Percentiles rank a stretch among this genome's conserved stretches.
Evolutionary conservation across 768 basidiomycete genomes (phyloP).

Genomic region (Lactarius psammicola): DNA sequence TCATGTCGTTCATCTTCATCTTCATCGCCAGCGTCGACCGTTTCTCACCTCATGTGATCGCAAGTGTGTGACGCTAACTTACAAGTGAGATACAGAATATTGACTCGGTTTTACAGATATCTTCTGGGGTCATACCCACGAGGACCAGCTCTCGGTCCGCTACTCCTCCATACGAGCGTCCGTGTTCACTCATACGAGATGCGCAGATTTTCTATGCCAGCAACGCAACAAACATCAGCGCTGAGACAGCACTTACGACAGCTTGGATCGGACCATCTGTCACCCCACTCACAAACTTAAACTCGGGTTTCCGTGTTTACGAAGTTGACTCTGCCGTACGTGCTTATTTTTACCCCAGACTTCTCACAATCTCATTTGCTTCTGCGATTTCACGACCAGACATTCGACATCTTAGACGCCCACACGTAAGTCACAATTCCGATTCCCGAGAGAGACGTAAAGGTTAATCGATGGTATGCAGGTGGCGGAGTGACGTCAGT

Average conservation of each 20-base stretch:
- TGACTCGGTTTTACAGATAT: slow-evolving; percentile 44
- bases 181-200: neutral
- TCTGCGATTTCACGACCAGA: slow-evolving; percentile 40
- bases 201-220: slow-evolving; percentile 67
- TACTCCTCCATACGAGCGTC: neutral
- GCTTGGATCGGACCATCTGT: slow-evolving; percentile 66
- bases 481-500: slow-evolving; percentile 64
- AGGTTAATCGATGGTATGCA: slow-evolving; percentile 31
- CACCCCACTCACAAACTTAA: slow-evolving; percentile 67
- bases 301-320: slow-evolving; percentile 75
- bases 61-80: slow-evolving; percentile 47
- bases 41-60: slow-evolving; percentile 75
- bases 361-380: neutral
- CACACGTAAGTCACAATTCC: slow-evolving; percentile 54
- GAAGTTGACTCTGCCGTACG: slow-evolving; percentile 68
- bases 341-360: neutral
- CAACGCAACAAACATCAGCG: slow-evolving; percentile 60
- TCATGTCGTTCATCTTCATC: slow-evolving; percentile 6
- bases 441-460: slow-evolving; percentile 3
- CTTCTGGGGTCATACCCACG: slow-evolving; percentile 76
- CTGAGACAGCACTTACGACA: slow-evolving; percentile 52
- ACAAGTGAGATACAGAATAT: slow-evolving; percentile 1
- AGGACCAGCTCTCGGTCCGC: slow-evolving; percentile 64
- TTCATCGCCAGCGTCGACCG: slow-evolving; percentile 59
- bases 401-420: slow-evolving; percentile 75